Conservation (phyloP, 768 basidiomycete species). For the Dendrothele bispora region DNA sequence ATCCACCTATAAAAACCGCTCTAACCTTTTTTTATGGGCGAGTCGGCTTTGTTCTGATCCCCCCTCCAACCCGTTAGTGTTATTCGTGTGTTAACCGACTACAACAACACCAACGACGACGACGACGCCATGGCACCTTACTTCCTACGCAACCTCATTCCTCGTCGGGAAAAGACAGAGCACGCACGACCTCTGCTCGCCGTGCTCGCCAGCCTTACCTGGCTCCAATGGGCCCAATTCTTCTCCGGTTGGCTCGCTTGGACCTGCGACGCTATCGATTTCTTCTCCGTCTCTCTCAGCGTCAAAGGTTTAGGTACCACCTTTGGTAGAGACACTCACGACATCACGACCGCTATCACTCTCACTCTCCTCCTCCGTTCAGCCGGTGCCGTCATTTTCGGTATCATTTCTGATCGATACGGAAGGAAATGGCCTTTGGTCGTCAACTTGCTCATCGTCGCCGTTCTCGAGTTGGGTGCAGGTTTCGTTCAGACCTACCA, state of each 20-base stretch:
- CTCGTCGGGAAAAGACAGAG: conserved; percentile 40
- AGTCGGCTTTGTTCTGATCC: no score
- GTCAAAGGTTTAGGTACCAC: conserved; percentile 45
- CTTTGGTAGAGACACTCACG: conserved; percentile 40
- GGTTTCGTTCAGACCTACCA: conserved; percentile 77
- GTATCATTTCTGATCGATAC: conserved; percentile 82
- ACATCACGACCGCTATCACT: conserved; percentile 81
- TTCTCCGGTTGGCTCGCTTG: conserved; percentile 79
- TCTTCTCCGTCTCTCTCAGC: conserved; percentile 74
- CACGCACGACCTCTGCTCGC: conserved; percentile 39
- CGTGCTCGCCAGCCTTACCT: conserved; percentile 44
- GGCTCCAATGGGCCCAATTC: conserved; percentile 59
- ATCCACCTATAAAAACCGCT: no score
- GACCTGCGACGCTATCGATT: conserved; percentile 87
- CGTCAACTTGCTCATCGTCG: conserved; percentile 68
- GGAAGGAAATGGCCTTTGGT: conserved; percentile 95
- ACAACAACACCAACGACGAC: no score
- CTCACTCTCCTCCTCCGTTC: conserved; percentile 92
- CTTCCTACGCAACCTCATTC: no score
- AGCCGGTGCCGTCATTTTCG: conserved; percentile 79
- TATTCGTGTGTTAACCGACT: no score
- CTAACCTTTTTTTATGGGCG: no score
- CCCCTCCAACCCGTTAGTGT: no score
- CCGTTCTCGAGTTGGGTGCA: conserved; percentile 72
- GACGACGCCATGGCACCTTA: no score